Evolutionary conservation across 768 basidiomycete genomes (phyloP).

Genomic region (Lactarius trivialis): DNA sequence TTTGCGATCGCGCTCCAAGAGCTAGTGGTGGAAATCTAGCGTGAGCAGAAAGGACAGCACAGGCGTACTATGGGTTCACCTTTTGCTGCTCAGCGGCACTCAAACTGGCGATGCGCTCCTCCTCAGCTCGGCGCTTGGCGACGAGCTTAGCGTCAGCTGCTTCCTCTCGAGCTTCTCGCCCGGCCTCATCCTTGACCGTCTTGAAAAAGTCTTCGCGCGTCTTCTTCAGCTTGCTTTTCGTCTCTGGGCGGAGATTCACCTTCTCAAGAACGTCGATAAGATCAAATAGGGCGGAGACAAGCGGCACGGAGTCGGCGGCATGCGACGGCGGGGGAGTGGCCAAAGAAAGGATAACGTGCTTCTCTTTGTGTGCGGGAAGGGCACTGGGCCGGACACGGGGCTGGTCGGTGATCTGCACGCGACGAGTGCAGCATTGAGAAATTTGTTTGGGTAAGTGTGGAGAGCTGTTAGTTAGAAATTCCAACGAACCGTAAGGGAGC

Average conservation of each 20-base stretch:
- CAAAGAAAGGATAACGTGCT: slow-evolving; percentile 71
- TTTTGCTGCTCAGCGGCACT: slow-evolving; percentile 80
- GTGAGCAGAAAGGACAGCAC: neutral
- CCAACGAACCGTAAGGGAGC: slow-evolving; percentile 67
- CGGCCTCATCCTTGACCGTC: slow-evolving; percentile 58
- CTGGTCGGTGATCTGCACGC: slow-evolving; percentile 70
- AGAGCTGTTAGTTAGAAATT: neutral
- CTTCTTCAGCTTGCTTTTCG: slow-evolving; percentile 67
- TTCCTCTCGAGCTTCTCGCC: slow-evolving; percentile 66
- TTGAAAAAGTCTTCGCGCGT: slow-evolving; percentile 66
- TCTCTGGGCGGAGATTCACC: slow-evolving; percentile 67
- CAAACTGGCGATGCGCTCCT: slow-evolving; percentile 65
- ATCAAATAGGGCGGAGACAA: slow-evolving; percentile 65
- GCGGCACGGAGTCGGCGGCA: slow-evolving; percentile 44
- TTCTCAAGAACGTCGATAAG: slow-evolving; percentile 62
- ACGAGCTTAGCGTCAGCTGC: slow-evolving; percentile 62
- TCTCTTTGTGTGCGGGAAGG: slow-evolving; percentile 46
- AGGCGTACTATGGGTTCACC: slow-evolving; percentile 34
- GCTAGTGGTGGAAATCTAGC: slow-evolving; percentile 30
- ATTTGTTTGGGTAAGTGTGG: slow-evolving; percentile 5
- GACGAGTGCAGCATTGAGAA: slow-evolving; percentile 8
- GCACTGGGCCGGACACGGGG: slow-evolving; percentile 60
- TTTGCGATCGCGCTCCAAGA: slow-evolving; percentile 73
- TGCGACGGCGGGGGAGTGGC: slow-evolving; percentile 44
- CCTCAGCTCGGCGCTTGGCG: slow-evolving; percentile 65